Evolutionary conservation across 306 rosid genomes (phyloP).

Genomic region (Urtica urens): DNA sequence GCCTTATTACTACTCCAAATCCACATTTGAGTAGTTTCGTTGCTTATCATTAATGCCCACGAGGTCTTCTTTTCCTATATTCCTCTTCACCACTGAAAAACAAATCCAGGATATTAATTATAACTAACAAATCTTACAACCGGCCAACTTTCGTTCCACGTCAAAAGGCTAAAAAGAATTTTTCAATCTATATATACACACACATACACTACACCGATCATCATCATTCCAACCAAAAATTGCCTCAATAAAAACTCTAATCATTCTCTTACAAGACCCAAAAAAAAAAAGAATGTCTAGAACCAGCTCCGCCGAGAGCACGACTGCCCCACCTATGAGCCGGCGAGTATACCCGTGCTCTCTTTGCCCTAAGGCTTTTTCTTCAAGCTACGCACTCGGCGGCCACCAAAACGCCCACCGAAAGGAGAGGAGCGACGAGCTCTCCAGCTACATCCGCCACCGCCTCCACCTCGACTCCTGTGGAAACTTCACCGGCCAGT

Average conservation of each 20-base stretch:
- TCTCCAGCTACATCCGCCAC: neutral
- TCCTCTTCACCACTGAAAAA: too few relatives aligned
- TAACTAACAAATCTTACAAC: too few relatives aligned
- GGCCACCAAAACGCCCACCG: slow-evolving; percentile 36
- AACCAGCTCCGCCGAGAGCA: slow-evolving; percentile 6
- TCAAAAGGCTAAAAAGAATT: too few relatives aligned
- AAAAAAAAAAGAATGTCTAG: neutral
- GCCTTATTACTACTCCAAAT: too few relatives aligned
- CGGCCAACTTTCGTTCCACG: too few relatives aligned
- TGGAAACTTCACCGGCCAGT: too few relatives aligned
- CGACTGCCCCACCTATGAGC: neutral
- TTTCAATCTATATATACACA: neutral
- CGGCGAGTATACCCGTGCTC: slow-evolving; percentile 1
- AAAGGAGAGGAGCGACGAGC: neutral
- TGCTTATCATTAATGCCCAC: too few relatives aligned
- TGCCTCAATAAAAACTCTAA: neutral
- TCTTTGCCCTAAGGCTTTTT: slow-evolving; percentile 10
- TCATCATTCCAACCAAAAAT: neutral
- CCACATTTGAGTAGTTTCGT: too few relatives aligned
- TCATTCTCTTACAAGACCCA: neutral
- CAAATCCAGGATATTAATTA: too few relatives aligned
- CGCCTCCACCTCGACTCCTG: too few relatives aligned
- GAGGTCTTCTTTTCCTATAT: too few relatives aligned
- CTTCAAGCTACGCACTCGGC: slow-evolving; percentile 16
- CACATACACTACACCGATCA: neutral